phyloP scores from a whole-genome alignment of 208 protist genomes.

The Acanthamoeba culbertsoni region DNA sequence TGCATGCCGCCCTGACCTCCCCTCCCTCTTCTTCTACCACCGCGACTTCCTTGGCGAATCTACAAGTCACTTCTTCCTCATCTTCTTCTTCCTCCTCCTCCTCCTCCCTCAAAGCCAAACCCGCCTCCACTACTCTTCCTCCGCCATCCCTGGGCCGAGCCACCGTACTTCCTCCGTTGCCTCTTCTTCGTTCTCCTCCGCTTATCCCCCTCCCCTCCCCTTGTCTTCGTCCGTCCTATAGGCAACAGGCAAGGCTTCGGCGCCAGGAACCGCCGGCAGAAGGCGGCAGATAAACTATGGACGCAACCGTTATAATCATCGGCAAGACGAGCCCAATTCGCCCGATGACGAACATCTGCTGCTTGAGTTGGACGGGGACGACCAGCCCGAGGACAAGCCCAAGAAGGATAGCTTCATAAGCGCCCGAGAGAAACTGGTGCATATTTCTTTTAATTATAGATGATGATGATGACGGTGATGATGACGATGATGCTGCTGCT shows the following conservation, averaged over 20 bases:
- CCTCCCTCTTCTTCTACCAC: background rate
- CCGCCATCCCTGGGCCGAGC: background rate
- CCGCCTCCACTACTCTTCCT: background rate
- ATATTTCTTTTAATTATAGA: background rate
- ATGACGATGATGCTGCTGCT: no score
- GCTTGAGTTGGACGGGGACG: background rate
- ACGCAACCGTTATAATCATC: background rate
- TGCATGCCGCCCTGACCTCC: background rate
- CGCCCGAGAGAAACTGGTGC: background rate
- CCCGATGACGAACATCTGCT: background rate
- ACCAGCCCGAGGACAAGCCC: background rate
- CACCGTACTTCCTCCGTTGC: no score
- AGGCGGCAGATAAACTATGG: slow-evolving; percentile 8
- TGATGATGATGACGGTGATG: background rate
- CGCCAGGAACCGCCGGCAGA: background rate
- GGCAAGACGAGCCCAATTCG: background rate
- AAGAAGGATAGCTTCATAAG: slow-evolving; percentile 6
- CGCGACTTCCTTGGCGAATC: background rate
- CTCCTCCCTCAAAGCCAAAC: background rate
- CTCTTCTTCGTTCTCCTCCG: background rate
- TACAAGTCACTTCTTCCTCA: background rate
- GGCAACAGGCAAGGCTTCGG: background rate
- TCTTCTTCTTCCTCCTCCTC: background rate
- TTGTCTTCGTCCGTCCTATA: background rate
- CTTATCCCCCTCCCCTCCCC: no score